Evolutionary conservation across 441 rosid genomes (phyloP).

Genomic region (Populus trichocarpa): DNA sequence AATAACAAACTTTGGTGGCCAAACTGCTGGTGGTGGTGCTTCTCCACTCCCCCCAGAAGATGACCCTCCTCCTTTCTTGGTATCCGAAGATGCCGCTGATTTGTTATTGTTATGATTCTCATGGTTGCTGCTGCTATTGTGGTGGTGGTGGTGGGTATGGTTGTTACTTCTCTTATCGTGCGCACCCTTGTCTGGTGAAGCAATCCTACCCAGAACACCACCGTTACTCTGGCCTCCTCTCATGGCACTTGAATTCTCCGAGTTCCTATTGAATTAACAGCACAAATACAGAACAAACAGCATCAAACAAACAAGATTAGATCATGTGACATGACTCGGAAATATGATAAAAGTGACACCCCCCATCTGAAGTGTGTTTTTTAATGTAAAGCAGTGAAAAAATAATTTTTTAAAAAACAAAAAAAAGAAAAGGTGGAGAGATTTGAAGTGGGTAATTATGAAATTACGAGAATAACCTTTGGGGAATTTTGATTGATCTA

Average conservation of each 20-base stretch:
- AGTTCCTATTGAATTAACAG: constrained; percentile 34
- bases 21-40: constrained; percentile 37
- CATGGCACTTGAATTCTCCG: constrained; percentile 59
- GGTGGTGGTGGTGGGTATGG: constrained; percentile 21
- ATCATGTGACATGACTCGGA: not conserved
- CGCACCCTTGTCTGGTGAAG: constrained; percentile 48
- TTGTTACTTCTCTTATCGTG: constrained; percentile 43
- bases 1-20: constrained; percentile 79
- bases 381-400: not conserved
- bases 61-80: constrained; percentile 45
- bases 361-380: not conserved
- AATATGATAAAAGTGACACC: not conserved
- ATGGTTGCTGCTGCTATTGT: constrained; percentile 15
- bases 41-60: constrained; percentile 73
- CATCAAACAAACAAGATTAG: constrained; percentile 3
- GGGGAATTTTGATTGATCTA: constrained; percentile 15
- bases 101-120: constrained; percentile 27
- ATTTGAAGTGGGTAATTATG: not conserved
- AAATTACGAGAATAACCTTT: constrained; percentile 45
- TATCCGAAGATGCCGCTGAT: constrained; percentile 52
- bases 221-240: constrained; percentile 62
- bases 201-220: constrained; percentile 37
- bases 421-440: not conserved
- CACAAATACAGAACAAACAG: not conserved
- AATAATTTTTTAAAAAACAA: not conserved